phyloP scores from a whole-genome alignment of 805 yeast species.

The Gaillardinia entomophila region DNA sequence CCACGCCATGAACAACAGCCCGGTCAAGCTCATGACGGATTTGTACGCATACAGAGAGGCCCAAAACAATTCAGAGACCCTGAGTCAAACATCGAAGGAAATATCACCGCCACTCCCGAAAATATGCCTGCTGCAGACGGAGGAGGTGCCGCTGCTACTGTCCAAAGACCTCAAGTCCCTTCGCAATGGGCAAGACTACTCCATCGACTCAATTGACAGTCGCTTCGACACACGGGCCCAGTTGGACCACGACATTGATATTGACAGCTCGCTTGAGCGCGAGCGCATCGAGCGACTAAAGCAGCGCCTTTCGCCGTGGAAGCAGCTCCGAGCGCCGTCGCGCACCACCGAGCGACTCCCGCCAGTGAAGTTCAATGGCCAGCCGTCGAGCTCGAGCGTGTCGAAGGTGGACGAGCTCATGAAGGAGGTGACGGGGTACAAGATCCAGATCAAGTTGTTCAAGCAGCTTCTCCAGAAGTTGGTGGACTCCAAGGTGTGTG shows the following conservation, averaged over 20 bases:
- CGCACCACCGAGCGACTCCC: background rate
- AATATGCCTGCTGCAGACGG: background rate
- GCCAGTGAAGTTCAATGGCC: background rate
- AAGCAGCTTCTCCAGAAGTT: conserved; percentile 34
- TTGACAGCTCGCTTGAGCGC: conserved; percentile 5
- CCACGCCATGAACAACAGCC: conserved; percentile 1
- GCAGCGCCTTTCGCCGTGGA: background rate
- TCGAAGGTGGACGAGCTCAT: conserved; percentile 23
- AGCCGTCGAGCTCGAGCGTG: conserved; percentile 12
- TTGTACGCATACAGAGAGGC: no score
- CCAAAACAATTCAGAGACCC: no score
- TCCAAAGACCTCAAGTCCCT: background rate
- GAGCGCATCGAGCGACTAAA: background rate
- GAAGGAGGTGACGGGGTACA: conserved; percentile 28
- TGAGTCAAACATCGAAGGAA: no score
- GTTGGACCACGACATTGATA: conserved; percentile 11
- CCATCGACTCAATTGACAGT: background rate
- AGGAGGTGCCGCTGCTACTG: no score
- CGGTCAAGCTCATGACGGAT: conserved; percentile 3
- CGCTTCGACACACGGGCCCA: conserved; percentile 10
- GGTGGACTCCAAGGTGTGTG: conserved; percentile 9
- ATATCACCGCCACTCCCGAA: no score
- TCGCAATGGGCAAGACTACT: no score
- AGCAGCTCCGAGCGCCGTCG: background rate
- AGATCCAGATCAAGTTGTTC: conserved; percentile 33